A percentile compares a stretch with the other conserved stretches of the same genome.
Evolutionary conservation across 768 basidiomycete genomes (phyloP).

Genomic region (Xerocomus potaroensis): DNA sequence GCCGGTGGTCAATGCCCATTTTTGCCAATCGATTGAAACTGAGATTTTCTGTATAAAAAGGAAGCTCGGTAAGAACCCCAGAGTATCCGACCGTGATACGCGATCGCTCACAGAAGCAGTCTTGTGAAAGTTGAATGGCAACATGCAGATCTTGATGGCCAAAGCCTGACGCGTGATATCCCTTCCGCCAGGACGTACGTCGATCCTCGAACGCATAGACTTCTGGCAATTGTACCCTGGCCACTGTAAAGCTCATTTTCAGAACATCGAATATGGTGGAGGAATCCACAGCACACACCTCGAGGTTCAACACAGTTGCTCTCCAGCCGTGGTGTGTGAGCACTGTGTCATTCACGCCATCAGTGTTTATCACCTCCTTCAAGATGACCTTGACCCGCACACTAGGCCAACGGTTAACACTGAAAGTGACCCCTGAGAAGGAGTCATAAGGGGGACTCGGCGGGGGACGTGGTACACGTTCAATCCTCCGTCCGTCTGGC

Average conservation of each 20-base stretch:
- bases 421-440: constrained; percentile 18
- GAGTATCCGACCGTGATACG: neutral
- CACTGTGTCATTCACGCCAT: constrained; percentile 14
- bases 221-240: constrained; percentile 14
- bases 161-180: constrained; percentile 20
- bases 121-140: constrained; percentile 10
- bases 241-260: constrained; percentile 13
- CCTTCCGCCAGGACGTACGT: constrained; percentile 1
- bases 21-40: constrained; percentile 11
- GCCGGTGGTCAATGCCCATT: constrained; percentile 18
- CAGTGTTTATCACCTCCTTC: constrained; percentile 7
- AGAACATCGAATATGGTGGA: neutral
- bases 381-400: constrained; percentile 16
- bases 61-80: neutral
- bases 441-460: constrained; percentile 12
- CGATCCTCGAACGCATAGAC: constrained; percentile 12
- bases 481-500: constrained; percentile 14
- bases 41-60: constrained; percentile 2
- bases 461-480: constrained; percentile 18
- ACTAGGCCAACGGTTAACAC: constrained; percentile 16
- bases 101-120: constrained; percentile 6
- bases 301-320: constrained; percentile 14
- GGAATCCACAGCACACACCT: constrained; percentile 9
- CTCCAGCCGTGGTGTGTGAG: constrained; percentile 20
- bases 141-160: constrained; percentile 13